A percentile compares a stretch with the other conserved stretches of the same genome.
phyloP scores from a whole-genome alignment of 495 filamentous ascomycete species.

The Gamarada debralockiae region DNA sequence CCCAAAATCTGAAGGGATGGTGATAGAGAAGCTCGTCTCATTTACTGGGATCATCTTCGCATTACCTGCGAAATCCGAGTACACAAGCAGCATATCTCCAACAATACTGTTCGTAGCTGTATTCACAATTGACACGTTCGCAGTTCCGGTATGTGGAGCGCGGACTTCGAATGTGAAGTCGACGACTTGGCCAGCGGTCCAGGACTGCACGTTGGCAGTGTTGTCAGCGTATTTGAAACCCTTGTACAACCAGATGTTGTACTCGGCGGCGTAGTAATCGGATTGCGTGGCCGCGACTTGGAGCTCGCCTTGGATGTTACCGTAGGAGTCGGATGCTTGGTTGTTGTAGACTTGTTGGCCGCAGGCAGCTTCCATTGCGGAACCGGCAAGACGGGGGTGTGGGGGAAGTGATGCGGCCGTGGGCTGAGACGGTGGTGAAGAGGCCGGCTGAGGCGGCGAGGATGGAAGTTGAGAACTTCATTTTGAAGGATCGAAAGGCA shows the following conservation, averaged over 20 bases:
- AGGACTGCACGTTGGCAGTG: slow-evolving; percentile 16
- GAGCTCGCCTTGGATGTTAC: slow-evolving; percentile 50
- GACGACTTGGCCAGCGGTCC: slow-evolving; percentile 19
- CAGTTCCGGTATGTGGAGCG: slow-evolving; percentile 61
- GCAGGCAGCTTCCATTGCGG: slow-evolving; percentile 48
- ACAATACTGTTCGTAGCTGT: slow-evolving; percentile 57
- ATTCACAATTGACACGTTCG: slow-evolving; percentile 68
- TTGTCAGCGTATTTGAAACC: slow-evolving; percentile 56
- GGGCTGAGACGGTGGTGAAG: slow-evolving; percentile 44
- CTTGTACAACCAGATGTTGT: slow-evolving; percentile 55
- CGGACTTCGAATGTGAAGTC: slow-evolving; percentile 40
- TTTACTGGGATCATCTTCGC: slow-evolving; percentile 45
- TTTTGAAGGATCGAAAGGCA: too few species aligned
- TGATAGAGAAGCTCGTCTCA: slow-evolving; percentile 61
- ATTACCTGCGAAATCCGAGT: slow-evolving; percentile 53
- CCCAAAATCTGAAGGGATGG: too few species aligned
- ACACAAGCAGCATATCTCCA: slow-evolving; percentile 47
- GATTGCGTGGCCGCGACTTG: slow-evolving; percentile 40
- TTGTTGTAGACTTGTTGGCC: slow-evolving; percentile 50
- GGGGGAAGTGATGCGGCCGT: slow-evolving; percentile 54
- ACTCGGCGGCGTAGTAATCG: slow-evolving; percentile 37
- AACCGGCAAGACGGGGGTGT: slow-evolving; percentile 45
- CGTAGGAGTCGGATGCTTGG: slow-evolving; percentile 48
- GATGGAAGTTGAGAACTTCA: background rate
- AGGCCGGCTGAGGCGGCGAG: background rate